A percentile compares a stretch with the other conserved stretches of the same genome.
These are phyloP conservation scores for Blastomyces gilchristii DNA, from an alignment of 2,329 filamentous ascomycete species.

Conservation along the genomic window DNA sequence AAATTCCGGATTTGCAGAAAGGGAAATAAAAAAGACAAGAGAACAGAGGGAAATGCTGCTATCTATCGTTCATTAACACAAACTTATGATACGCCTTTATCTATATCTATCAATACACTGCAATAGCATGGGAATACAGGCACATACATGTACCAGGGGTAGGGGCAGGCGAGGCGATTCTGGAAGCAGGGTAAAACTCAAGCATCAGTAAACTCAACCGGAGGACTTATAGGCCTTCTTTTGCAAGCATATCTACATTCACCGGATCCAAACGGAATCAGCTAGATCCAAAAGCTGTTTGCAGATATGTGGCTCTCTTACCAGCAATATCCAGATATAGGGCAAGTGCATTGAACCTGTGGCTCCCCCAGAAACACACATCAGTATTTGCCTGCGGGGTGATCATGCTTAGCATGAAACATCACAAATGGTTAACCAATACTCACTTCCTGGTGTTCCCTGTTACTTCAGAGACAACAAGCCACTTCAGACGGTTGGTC, in stretches of 20 bases:
- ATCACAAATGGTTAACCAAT: conserved; percentile 9
- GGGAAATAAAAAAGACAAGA: not conserved
- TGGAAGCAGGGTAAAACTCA: not conserved
- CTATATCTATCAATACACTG: not conserved
- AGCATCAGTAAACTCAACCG: not conserved
- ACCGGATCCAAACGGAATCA: not conserved
- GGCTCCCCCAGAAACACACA: conserved; percentile 13
- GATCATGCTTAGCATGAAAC: not conserved
- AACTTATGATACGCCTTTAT: not conserved
- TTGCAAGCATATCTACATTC: conserved; percentile 53
- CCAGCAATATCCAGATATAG: conserved; percentile 57
- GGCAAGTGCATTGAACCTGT: conserved; percentile 53
- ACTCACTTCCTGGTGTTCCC: conserved; percentile 46
- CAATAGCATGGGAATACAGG: not conserved
- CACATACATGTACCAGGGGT: not conserved
- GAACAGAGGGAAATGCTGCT: too few species aligned
- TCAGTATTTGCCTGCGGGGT: conserved; percentile 3
- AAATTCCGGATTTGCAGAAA: not conserved
- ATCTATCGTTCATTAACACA: not conserved
- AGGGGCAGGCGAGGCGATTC: not conserved
- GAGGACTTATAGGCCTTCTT: conserved; percentile 44
- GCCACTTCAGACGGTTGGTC: conserved; percentile 52
- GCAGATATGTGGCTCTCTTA: conserved; percentile 24
- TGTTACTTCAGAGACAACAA: conserved; percentile 44
- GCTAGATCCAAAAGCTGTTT: not conserved